Percentiles rank a stretch among this genome's conserved stretches.
phyloP scores from a whole-genome alignment of 2,329 filamentous ascomycete species.

The Pyrenophora graminea region DNA sequence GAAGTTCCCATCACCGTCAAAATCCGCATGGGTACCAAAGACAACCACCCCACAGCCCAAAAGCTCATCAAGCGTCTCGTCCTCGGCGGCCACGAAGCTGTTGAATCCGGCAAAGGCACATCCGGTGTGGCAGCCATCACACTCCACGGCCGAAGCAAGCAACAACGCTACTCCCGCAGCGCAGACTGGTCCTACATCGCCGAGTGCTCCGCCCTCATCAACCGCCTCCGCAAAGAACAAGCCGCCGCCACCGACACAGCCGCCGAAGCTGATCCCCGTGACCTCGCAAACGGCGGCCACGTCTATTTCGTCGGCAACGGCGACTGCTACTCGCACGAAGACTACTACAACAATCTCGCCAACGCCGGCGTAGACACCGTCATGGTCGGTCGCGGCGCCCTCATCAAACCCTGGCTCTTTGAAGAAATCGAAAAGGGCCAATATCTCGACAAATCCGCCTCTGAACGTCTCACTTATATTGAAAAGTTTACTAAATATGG shows the following conservation, averaged over 20 bases:
- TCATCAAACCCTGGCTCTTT: constrained; percentile 98
- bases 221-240: constrained; percentile 72
- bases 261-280: constrained; percentile 74
- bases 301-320: constrained; percentile 96
- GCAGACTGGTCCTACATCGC: constrained; percentile 97
- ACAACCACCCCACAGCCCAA: constrained; percentile 75
- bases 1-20: constrained; percentile 93
- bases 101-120: constrained; percentile 64
- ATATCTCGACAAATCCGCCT: constrained; percentile 92
- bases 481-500: constrained; percentile 91
- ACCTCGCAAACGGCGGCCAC: constrained; percentile 68
- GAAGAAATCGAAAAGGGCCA: constrained; percentile 92
- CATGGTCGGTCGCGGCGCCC: constrained; percentile 93
- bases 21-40: constrained; percentile 87
- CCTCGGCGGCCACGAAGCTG: constrained; percentile 75
- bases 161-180: constrained; percentile 88
- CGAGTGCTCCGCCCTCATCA: constrained; percentile 83
- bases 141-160: constrained; percentile 87
- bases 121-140: constrained; percentile 90
- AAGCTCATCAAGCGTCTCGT: constrained; percentile 83
- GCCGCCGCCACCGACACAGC: constrained; percentile 74
- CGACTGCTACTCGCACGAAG: constrained; percentile 89
- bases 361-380: constrained; percentile 85
- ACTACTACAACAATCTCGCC: constrained; percentile 79
- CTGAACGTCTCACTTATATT: constrained; percentile 81